Percentiles rank a stretch among this genome's conserved stretches.
Evolutionary conservation across 441 rosid genomes (phyloP).

Genomic region (Iberis amara): DNA sequence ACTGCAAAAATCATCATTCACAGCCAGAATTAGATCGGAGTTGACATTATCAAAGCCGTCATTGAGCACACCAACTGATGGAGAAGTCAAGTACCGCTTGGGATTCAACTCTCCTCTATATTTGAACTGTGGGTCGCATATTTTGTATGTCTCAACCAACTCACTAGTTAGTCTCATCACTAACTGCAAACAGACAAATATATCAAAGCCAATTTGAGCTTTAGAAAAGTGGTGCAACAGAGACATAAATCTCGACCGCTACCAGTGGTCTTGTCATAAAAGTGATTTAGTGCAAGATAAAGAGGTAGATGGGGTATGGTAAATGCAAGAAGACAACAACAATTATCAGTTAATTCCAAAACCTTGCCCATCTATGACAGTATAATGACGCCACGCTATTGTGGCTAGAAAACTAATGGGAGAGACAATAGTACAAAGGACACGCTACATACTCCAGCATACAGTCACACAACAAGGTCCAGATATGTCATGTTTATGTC

Average conservation of each 20-base stretch:
- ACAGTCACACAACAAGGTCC: conserved; percentile 4
- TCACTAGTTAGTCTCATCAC: conserved; percentile 82
- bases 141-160: conserved; percentile 82
- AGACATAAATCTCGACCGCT: conserved; percentile 16
- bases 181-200: conserved; percentile 56
- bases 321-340: conserved; percentile 11
- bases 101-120: conserved; percentile 94
- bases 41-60: conserved; percentile 95
- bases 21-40: conserved; percentile 90
- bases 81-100: conserved; percentile 93
- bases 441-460: not conserved
- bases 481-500: conserved; percentile 6
- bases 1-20: conserved; percentile 68
- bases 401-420: not conserved
- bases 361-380: conserved; percentile 8
- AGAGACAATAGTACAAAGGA: not conserved
- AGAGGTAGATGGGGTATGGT: not conserved
- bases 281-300: conserved; percentile 20
- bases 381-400: not conserved
- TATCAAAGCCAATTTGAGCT: conserved; percentile 22
- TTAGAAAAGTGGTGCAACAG: conserved; percentile 12
- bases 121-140: conserved; percentile 85
- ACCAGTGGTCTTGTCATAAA: conserved; percentile 5
- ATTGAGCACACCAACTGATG: conserved; percentile 85
- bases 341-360: conserved; percentile 8